Conservation (phyloP, 2,329 filamentous ascomycete species). For the Neonectria neomacrospora region DNA sequence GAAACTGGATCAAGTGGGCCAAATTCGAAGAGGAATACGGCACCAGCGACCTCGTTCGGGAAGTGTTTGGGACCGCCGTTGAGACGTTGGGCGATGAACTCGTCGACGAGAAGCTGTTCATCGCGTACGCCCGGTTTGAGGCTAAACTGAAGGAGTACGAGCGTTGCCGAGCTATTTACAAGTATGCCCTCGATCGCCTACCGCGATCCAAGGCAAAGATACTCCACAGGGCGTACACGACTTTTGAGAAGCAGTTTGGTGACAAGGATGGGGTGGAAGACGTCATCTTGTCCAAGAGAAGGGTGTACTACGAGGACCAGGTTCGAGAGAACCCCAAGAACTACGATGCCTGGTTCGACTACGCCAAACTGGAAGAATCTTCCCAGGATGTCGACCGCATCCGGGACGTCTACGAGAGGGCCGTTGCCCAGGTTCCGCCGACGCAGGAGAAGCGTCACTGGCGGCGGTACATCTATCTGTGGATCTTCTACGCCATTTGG, state of each 20-base stretch:
- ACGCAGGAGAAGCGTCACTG: slow-evolving; percentile 97
- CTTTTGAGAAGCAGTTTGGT: slow-evolving; percentile 98
- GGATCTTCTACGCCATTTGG: slow-evolving; percentile 97
- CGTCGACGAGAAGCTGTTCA: slow-evolving; percentile 95
- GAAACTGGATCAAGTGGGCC: slow-evolving; percentile 99
- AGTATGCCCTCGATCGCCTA: slow-evolving; percentile 92
- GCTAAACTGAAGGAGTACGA: slow-evolving; percentile 96
- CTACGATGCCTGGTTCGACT: slow-evolving; percentile 98
- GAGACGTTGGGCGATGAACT: slow-evolving; percentile 94
- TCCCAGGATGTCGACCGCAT: slow-evolving; percentile 85
- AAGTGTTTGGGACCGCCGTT: slow-evolving; percentile 89
- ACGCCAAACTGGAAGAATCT: slow-evolving; percentile 87
- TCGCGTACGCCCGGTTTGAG: slow-evolving; percentile 95
- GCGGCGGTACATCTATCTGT: slow-evolving; percentile 96
- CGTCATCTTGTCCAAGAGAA: slow-evolving; percentile 91
- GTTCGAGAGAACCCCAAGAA: slow-evolving; percentile 95
- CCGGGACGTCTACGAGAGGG: slow-evolving; percentile 92
- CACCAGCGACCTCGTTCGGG: slow-evolving; percentile 88
- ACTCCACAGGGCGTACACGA: slow-evolving; percentile 94
- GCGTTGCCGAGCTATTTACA: slow-evolving; percentile 93
- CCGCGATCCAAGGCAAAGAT: slow-evolving; percentile 85
- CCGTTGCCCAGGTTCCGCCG: slow-evolving; percentile 93
- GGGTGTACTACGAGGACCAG: slow-evolving; percentile 93
- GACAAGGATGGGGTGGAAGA: slow-evolving; percentile 94
- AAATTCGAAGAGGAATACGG: slow-evolving; percentile 97